Evolutionary conservation across 208 protist species (phyloP), one percentile per base, ranked within the genome.

Genomic region (Crithidia acanthocephali): DNA sequence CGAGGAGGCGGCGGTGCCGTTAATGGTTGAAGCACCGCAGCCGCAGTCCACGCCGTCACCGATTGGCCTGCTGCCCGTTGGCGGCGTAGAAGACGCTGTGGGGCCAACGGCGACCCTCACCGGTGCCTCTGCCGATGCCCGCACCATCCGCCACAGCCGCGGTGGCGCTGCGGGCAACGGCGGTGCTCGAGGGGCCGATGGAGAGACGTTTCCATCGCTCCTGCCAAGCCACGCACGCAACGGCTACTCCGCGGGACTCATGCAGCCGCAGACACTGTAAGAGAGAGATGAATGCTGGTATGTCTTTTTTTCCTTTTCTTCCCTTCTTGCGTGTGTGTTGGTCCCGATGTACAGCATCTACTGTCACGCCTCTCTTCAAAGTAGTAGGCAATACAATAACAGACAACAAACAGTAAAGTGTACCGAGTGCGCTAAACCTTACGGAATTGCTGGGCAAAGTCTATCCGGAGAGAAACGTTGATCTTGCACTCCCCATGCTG

Each of bases 241-340:
- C 27, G 45, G 25, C 30, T 56, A 56, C 61, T 18, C 47, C 4
- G 50, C 47, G 2, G 32, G 28, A 4, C 22, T 66, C 3, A 56
- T 56, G 47, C 61, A 66, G 15, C 61, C 61, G n/a, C 61, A 66
- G 25, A 11, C 28, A 4, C 9, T 33, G 18, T 50, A 22, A 40
- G 37, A 13, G 13, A 42, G 13, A 42, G 37, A 13, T 6, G 9
- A 15, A 13, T 15, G 13, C 37, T 42, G 37, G 37, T 42, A 42
- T 15, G 37, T 6, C 6, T 42, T 6, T 13, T 42, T 42, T 6
- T 15, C 37, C 9, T 42, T 42, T 42, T 42, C 13, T 42, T 6
- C 9, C 37, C 37, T 6, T 42, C 37, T 6, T 42, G 9, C 9
- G 37, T 42, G 9, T 42, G 9, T 13, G 6, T 42, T 13, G 37